Conservation (phyloP, 345 rosid genomes). For the Anastatica hierochuntica region DNA sequence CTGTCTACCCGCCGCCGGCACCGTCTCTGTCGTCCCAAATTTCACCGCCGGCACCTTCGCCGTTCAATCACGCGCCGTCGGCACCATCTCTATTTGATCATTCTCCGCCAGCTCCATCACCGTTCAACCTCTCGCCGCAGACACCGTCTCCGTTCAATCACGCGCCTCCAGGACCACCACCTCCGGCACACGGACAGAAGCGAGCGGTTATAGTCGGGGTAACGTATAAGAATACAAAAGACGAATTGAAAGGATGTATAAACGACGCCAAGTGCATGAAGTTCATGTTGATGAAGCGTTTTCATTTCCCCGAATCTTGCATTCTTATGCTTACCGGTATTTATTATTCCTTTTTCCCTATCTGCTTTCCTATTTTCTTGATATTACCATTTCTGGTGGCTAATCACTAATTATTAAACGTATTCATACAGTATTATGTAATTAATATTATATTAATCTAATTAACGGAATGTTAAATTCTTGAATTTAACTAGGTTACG, state of each 20-base stretch:
- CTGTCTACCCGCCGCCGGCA: slow-evolving; percentile 24
- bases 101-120: slow-evolving; percentile 22
- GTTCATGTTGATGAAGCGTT: slow-evolving; percentile 63
- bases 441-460: no score
- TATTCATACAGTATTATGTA: background rate
- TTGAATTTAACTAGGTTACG: no score
- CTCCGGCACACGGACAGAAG: slow-evolving; percentile 48
- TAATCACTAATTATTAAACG: background rate
- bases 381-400: background rate
- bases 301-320: slow-evolving; percentile 72
- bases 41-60: no score
- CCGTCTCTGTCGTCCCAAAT: slow-evolving; percentile 25
- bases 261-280: slow-evolving; percentile 87
- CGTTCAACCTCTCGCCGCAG: slow-evolving; percentile 26
- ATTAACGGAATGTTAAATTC: no score
- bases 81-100: slow-evolving; percentile 1
- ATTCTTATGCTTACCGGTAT: slow-evolving; percentile 71
- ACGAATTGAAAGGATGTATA: slow-evolving; percentile 75
- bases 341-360: background rate
- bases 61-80: no score
- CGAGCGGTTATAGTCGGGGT: slow-evolving; percentile 75
- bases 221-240: slow-evolving; percentile 38
- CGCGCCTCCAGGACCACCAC: slow-evolving; percentile 46
- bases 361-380: background rate
- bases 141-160: slow-evolving; percentile 28